phyloP scores from a whole-genome alignment of 2,329 filamentous ascomycete genomes.

The Acarospora socialis region DNA sequence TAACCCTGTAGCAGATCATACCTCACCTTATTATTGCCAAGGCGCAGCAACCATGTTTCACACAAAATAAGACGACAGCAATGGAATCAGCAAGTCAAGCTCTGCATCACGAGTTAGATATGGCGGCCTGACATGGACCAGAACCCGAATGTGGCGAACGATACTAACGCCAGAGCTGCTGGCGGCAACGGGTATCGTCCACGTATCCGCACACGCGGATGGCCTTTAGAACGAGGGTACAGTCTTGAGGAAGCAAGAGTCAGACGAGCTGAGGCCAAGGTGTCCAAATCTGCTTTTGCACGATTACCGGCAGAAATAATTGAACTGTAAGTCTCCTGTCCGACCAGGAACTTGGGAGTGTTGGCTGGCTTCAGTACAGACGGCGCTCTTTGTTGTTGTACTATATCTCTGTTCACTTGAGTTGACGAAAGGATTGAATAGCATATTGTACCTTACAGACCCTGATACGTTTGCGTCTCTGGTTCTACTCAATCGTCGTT shows the following conservation, averaged over 20 bases:
- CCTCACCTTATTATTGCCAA: no score
- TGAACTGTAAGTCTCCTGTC: conserved; percentile 11
- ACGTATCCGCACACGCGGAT: no score
- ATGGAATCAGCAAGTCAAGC: no score
- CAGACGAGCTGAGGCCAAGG: not conserved
- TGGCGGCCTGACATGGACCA: no score
- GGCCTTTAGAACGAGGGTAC: no score
- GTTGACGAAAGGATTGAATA: conserved; percentile 11
- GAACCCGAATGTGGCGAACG: no score
- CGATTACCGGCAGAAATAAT: conserved; percentile 14
- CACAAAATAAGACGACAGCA: no score
- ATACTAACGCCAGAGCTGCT: no score
- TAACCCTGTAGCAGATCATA: no score
- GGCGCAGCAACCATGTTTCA: no score
- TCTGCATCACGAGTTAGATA: no score
- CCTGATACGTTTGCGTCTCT: conserved; percentile 34
- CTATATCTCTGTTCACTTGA: not conserved
- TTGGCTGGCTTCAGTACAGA: not conserved
- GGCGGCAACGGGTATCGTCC: no score
- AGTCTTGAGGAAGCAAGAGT: conserved; percentile 8
- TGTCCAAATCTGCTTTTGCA: conserved; percentile 13
- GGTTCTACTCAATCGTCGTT: conserved; percentile 29
- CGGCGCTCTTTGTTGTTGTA: conserved; percentile 1
- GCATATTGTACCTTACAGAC: conserved; percentile 33
- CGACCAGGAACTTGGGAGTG: not conserved